A percentile compares a stretch with the other conserved stretches of the same genome.
phyloP scores from a whole-genome alignment of 305 asterid genomes.

The Rubia tinctorum region DNA sequence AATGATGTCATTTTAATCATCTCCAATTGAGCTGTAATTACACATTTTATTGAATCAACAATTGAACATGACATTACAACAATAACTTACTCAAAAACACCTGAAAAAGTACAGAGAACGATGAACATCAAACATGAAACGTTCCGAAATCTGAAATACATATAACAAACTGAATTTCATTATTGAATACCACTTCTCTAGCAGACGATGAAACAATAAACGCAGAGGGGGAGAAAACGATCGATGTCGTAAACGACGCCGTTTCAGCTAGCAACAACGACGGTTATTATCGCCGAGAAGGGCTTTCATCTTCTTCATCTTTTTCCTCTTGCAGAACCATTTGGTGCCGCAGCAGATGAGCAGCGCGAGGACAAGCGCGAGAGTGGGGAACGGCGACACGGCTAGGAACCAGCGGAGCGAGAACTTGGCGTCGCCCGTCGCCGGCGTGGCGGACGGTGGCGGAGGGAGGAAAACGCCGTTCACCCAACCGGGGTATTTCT shows the following conservation, averaged over 20 bases:
- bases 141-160: neutral
- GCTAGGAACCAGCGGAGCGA: neutral
- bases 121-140: neutral
- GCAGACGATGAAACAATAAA: neutral
- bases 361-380: neutral
- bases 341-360: conserved; percentile 1
- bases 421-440: neutral
- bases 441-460: neutral
- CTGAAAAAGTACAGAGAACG: neutral
- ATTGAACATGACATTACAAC: neutral
- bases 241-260: too few species aligned
- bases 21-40: neutral
- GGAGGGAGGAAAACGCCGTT: neutral
- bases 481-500: neutral
- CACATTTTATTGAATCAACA: neutral
- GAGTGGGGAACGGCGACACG: neutral
- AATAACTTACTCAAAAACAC: neutral
- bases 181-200: conserved; percentile 1
- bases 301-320: neutral
- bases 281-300: neutral
- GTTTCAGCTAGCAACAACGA: neutral
- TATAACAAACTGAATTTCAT: neutral
- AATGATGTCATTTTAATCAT: neutral
- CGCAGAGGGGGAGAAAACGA: neutral
- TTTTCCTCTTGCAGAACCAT: conserved; percentile 4